Evolutionary conservation across 129 eudicot species (phyloP).

Genomic region (Flaveria ramosissima): DNA sequence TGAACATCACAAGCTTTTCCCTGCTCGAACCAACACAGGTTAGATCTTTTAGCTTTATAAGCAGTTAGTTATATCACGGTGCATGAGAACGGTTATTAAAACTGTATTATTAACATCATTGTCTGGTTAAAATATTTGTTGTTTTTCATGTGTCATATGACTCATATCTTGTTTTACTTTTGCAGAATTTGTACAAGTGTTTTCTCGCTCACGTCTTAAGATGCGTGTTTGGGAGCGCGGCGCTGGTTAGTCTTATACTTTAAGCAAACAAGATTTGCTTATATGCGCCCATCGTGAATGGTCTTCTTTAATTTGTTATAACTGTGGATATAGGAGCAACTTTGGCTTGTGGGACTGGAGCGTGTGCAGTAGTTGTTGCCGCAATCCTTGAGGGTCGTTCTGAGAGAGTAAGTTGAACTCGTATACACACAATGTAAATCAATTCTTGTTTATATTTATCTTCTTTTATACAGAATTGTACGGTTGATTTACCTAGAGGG

Average conservation of each 20-base stretch:
- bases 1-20: slow-evolving; percentile 80
- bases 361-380: slow-evolving; percentile 95
- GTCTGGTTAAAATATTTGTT: not conserved
- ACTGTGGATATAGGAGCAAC: slow-evolving; percentile 66
- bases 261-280: not conserved
- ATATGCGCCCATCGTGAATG: not conserved
- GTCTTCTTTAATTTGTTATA: not conserved
- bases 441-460: not conserved
- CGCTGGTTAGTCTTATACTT: slow-evolving; percentile 59
- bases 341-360: slow-evolving; percentile 99
- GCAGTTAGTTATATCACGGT: slow-evolving; percentile 3
- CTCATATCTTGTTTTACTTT: slow-evolving; percentile 8
- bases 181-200: slow-evolving; percentile 92
- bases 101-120: not conserved
- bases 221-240: slow-evolving; percentile 99
- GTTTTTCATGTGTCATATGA: too few species aligned
- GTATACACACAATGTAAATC: not conserved
- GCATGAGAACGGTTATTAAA: not conserved
- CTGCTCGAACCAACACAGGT: slow-evolving; percentile 99
- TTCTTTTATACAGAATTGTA: slow-evolving; percentile 54
- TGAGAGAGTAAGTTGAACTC: slow-evolving; percentile 61
- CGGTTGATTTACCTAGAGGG: slow-evolving; percentile 94
- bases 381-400: slow-evolving; percentile 96
- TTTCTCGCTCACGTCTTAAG: slow-evolving; percentile 84
- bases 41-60: slow-evolving; percentile 14